phyloP scores from a whole-genome alignment of 305 asterid species.

The Galium porrigens region DNA sequence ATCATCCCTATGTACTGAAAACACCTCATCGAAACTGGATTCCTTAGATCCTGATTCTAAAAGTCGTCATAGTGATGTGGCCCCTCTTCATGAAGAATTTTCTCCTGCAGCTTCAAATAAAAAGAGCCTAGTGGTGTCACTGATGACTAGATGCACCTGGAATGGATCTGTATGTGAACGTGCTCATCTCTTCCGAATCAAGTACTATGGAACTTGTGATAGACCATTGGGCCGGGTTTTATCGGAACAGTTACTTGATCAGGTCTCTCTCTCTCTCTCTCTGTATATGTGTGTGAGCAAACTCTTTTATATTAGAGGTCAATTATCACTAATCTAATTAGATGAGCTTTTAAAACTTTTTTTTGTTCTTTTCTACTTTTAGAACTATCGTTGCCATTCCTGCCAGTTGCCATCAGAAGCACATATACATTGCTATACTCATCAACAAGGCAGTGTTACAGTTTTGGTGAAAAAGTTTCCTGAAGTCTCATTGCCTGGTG shows the following conservation, averaged over 20 bases:
- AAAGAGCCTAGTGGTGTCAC: conserved; percentile 69
- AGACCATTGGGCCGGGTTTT: conserved; percentile 71
- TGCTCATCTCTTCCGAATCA: conserved; percentile 65
- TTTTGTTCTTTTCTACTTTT: conserved; percentile 8
- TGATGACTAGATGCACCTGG: conserved; percentile 59
- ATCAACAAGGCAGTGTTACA: conserved; percentile 76
- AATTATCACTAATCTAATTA: not conserved
- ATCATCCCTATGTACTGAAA: conserved; percentile 18
- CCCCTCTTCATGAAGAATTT: conserved; percentile 40
- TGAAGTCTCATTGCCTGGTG: conserved; percentile 49
- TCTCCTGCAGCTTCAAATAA: conserved; percentile 54
- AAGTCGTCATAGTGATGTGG: conserved; percentile 24
- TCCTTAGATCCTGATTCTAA: conserved; percentile 23
- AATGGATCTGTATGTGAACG: conserved; percentile 71
- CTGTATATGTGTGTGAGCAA: not conserved
- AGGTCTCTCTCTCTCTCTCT: conserved; percentile 32
- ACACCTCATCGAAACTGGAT: conserved; percentile 22
- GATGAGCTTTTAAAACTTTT: not conserved
- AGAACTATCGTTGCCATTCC: conserved; percentile 48
- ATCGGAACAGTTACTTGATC: conserved; percentile 53
- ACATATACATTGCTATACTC: conserved; percentile 70
- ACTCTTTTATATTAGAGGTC: not conserved
- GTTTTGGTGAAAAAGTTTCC: conserved; percentile 47
- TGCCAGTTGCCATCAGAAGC: conserved; percentile 73
- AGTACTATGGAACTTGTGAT: conserved; percentile 60